Evolutionary conservation across 2,329 filamentous ascomycete species (phyloP).

Genomic region (Leptographium lundbergii): DNA sequence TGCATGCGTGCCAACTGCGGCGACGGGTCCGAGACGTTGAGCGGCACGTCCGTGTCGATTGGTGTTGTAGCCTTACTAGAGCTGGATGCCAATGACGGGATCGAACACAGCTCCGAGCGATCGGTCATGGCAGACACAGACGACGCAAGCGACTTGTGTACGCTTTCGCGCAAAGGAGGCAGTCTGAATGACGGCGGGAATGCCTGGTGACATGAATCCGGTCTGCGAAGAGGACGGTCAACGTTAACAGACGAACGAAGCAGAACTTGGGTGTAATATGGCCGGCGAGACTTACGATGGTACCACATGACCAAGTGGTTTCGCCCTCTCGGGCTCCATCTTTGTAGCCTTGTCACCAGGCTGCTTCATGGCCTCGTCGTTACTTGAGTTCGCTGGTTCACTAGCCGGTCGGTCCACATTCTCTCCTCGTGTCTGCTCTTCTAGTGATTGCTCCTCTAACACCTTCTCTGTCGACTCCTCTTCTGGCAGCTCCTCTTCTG

Average conservation of each 20-base stretch:
- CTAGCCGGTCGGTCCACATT: neutral
- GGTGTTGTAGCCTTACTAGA: conserved; percentile 55
- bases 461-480: too few species aligned
- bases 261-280: neutral
- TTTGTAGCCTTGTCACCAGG: neutral
- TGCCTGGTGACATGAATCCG: neutral
- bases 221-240: neutral
- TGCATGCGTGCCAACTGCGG: neutral
- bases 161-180: conserved; percentile 6
- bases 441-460: too few species aligned
- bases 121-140: conserved; percentile 42
- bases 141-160: conserved; percentile 32
- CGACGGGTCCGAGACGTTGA: neutral
- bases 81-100: conserved; percentile 28
- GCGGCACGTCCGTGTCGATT: conserved; percentile 26
- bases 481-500: neutral
- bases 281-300: neutral
- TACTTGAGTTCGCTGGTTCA: neutral
- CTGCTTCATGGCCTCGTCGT: neutral
- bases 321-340: neutral
- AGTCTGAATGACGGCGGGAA: neutral
- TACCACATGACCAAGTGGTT: neutral
- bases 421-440: neutral
- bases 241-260: neutral
- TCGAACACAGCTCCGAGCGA: conserved; percentile 41